These are phyloP conservation scores for Lipomyces yamadae DNA, from an alignment of 805 yeast genomes.

Conservation along the genomic window DNA sequence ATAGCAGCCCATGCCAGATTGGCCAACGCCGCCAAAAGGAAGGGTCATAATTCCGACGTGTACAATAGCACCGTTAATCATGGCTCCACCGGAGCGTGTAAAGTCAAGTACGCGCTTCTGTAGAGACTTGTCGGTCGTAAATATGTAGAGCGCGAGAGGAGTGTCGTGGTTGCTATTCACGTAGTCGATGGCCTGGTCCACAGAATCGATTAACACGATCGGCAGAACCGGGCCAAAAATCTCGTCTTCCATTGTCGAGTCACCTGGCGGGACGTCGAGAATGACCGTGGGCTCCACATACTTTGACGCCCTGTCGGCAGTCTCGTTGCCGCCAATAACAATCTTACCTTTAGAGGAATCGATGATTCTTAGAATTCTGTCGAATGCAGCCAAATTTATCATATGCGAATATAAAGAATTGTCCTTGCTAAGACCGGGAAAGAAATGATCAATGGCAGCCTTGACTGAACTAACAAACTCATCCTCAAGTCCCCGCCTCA, in stretches of 20 bases:
- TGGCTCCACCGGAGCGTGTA: constrained; percentile 73
- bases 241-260: constrained; percentile 74
- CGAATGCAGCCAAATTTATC: constrained; percentile 59
- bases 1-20: constrained; percentile 80
- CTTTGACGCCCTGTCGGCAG: constrained; percentile 47
- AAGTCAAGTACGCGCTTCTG: constrained; percentile 55
- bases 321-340: constrained; percentile 41
- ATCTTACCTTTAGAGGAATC: constrained; percentile 40
- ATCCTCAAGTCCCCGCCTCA: constrained; percentile 51
- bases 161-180: constrained; percentile 58
- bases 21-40: constrained; percentile 93
- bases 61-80: constrained; percentile 71
- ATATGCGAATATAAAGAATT: constrained; percentile 61
- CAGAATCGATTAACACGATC: constrained; percentile 57
- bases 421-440: constrained; percentile 47
- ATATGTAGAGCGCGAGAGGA: constrained; percentile 81
- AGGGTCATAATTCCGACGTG: constrained; percentile 70
- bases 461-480: constrained; percentile 54
- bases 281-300: constrained; percentile 76
- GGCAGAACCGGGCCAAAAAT: constrained; percentile 88
- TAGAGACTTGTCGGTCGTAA: constrained; percentile 54
- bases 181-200: constrained; percentile 52
- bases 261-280: constrained; percentile 65
- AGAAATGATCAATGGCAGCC: constrained; percentile 53
- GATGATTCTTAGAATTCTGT: constrained; percentile 54